Evolutionary conservation across 2,329 filamentous ascomycete species (phyloP), one percentile per base, ranked within the genome.

Genomic region (Microdochium paspali): DNA sequence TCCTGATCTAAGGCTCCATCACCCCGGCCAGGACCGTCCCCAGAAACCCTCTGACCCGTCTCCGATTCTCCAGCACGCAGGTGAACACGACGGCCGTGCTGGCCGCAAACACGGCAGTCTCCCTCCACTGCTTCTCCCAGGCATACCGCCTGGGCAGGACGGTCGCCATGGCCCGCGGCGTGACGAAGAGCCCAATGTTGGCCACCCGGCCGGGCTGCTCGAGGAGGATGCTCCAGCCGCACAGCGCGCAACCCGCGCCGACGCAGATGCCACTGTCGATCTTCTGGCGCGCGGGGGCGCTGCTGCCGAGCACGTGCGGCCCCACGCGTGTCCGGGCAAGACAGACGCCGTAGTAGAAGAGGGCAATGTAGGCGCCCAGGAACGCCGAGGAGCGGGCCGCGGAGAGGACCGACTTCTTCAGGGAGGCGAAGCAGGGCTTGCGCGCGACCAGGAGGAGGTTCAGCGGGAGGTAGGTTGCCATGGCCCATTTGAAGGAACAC

Each of bases 341-440:
- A 60, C 89, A 95, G 3, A 94, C 85, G 24, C 85, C 82, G 61
- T 94, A 94, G 68, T 90, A 94, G 62, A 91, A 93, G 10, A 90
- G 68, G 1, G 80, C 72, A 53, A 94, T 85, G 63, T 91, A 94
- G 0, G 80, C 69, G 3, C 82, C 87, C 1, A 95, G 74, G 61
- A 94, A 93, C 1, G 84, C 74, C 0, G 87, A 90, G 4, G 86
- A 90, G 26, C 84, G 79, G 10, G 75, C 66, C 1, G 86, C 80
- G 2, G 83, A 83, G 13, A 71, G 55, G 24, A 83, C 49, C 1
- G 82, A 80, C 24, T 67, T 66, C 35, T 56, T 55, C 10, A 76
- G 53, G 4, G 77, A 63, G 26, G 68, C 69, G 6, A 57, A 61
- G 39, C 66, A 69, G 26, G 77, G 77, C 42, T 68, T 68, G 12